Base-by-base conservation (phyloP, 2,329 filamentous ascomycete species). In the Chaetothyriales sp. region DNA sequence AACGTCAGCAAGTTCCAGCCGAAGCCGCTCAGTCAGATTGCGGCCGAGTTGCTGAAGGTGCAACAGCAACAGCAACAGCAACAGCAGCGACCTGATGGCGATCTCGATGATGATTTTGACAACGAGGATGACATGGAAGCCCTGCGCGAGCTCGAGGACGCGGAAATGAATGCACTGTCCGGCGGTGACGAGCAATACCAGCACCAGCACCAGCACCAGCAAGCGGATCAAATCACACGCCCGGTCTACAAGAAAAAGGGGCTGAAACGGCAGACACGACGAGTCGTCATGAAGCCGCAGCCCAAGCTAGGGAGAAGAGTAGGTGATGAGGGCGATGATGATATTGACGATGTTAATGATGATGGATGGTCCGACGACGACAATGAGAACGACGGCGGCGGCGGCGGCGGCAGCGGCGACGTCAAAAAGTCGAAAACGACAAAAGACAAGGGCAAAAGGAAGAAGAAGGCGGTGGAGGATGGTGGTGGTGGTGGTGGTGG, bases 201-300 rank as follows among this genome's bases (percentile, higher is more conserved):
- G 26, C 26, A 36, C 4, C 4, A 36, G 28, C 4, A 36, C 4
- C 26, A 28, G 26, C 26, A 28, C 8, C 28, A 32, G 32, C n/a
- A n/a, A n/a, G n/a, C n/a, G n/a, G n/a, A n/a, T n/a, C 32, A 39
- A 15, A 39, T 39, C 15, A 1, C 28, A 32, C 28, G 28, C 28
- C 10, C 15, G 32, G 10, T 15, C 10, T 71, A 64, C 60, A 73
- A 70, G 59, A 73, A 73, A 61, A 72, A 68, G 56, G 70, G 70
- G 1, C 71, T 73, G 54, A 74, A 74, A 55, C 63, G 71, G 46
- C 72, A 69, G 5, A 74, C 71, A 1, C 64, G 68, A 48, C 59
- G 66, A 46, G 67, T 70, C 10, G 64, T 60, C 39, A 71, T 73
- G 64, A 57, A 20, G 55, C 55, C n/a, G 50, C 59, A 28, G 54